Base-by-base conservation (phyloP, 768 basidiomycete genomes). In the Astraeus odoratus region DNA sequence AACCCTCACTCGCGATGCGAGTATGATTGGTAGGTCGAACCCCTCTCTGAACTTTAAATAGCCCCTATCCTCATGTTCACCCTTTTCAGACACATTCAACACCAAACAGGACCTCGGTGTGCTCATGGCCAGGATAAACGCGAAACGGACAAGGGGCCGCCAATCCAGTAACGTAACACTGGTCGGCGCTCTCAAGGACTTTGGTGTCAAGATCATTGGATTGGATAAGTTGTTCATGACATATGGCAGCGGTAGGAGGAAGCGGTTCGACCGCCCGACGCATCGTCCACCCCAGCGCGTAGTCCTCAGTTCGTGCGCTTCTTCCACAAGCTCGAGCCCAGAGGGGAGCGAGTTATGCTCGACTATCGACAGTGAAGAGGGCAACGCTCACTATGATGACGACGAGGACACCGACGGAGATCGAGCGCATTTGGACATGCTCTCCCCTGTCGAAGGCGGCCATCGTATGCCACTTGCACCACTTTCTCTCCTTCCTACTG, bases 1-100 rank as follows among this genome's bases (percentile, higher is more conserved):
- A 16, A 51, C 52, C n/a, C 38, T 53, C 46, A 51, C 52, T 36
- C 50, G 47, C 27, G 51, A 53, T 40, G 49, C 46, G 40, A 50
- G 29, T 27, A 39, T 39, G 20, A 33, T 30, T 22, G 29, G 15
- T 16, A 43, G 18, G 16, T 29, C n/a, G 36, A 19, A 36, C 12
- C 42, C 47, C 15, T 34, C 43, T 24, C 19, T 39, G 10, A 20
- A 35, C 4, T 25, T 40, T 25, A 30, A 22, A 30, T 18, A 40
- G 4, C 33, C 34, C 20, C 26, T n/a, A 20, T 25, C 35, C 30
- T 10, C 16, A 24, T 7, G 10, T 24, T 8, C 16, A 25, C 15
- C 35, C 42, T 24, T 19, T 48, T 40, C 25, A 40, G 39, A 43
- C 19, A 34, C 22, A 4, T 10, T 23, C 44, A 18, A n/a, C n/a